Conservation (phyloP, 2,329 filamentous ascomycete species). For the Alternaria alternata region DNA sequence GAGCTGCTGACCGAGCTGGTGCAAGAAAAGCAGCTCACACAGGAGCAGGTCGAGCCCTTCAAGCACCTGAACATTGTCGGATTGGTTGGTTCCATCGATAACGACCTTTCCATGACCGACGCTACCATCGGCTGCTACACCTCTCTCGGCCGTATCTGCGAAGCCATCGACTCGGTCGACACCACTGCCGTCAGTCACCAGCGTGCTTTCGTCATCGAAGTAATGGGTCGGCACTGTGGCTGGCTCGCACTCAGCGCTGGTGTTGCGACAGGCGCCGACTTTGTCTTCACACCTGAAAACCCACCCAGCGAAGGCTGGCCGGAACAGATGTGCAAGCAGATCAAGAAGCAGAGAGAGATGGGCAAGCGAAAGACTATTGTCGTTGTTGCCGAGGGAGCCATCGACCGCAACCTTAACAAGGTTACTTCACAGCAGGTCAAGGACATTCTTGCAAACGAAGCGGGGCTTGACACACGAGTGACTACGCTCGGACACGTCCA, state of each 20-base stretch:
- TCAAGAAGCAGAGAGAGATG: slow-evolving; percentile 75
- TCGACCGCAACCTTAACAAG: slow-evolving; percentile 75
- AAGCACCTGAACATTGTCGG: slow-evolving; percentile 94
- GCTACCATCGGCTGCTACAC: slow-evolving; percentile 98
- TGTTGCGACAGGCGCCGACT: slow-evolving; percentile 93
- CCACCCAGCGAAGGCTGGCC: slow-evolving; percentile 88
- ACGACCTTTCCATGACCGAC: slow-evolving; percentile 96
- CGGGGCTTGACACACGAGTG: slow-evolving; percentile 89
- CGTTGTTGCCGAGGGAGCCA: slow-evolving; percentile 92
- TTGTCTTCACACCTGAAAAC: slow-evolving; percentile 95
- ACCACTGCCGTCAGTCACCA: slow-evolving; percentile 94
- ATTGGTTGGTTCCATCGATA: slow-evolving; percentile 96
- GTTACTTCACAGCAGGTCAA: slow-evolving; percentile 85
- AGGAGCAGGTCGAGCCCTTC: slow-evolving; percentile 77
- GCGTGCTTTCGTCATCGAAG: slow-evolving; percentile 90
- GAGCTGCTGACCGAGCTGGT: slow-evolving; percentile 87
- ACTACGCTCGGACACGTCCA: slow-evolving; percentile 98
- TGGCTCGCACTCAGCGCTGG: slow-evolving; percentile 97
- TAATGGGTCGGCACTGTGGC: slow-evolving; percentile 98
- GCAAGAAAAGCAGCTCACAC: slow-evolving; percentile 71
- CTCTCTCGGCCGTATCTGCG: slow-evolving; percentile 89
- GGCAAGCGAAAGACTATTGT: slow-evolving; percentile 98
- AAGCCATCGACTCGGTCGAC: slow-evolving; percentile 96
- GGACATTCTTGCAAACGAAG: slow-evolving; percentile 80
- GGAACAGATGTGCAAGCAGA: slow-evolving; percentile 48